Base-by-base conservation (phyloP, 176 grass and related monocot genomes). In the Saccharum officinarum region DNA sequence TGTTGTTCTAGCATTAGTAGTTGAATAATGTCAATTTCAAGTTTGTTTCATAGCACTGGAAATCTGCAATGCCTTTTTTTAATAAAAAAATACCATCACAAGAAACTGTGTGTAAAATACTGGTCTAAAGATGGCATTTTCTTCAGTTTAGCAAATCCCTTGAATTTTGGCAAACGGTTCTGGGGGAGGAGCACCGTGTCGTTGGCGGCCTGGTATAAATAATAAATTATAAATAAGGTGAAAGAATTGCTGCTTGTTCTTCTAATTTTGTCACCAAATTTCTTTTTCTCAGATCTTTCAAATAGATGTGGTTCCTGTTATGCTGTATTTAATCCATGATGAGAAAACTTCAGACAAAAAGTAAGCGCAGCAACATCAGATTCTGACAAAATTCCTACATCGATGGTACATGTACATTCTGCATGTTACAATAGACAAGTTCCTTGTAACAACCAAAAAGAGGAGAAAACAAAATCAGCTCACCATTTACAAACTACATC, bases 401-500 rank as follows among this genome's bases (percentile, higher is more conserved):
- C 50, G 42, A 77, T 33, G 0, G 14, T 81, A 38, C 28, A 68
- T 89, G 15, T 80, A 67, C 67, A 90, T 50, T 73, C 3, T 83
- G 28, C 67, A 28, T 36, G 20, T 37, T 60, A 79, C 25, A 82
- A 25, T 45, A 71, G 20, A 31, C 3, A 22, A 69, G 44, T 67
- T 78, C 36, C 30, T 52, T 36, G 17, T 20, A 38, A 76, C 61
- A 67, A 49, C 11, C 7, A 1, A 30, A 54, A 54, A 5, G 15
- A 34, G 12, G 8, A 38, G 34, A 60, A 15, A 63, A 28, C 22
- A 70, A 57, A 40, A 63, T 49, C 16, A 60, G 68, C 73, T 87
- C 60, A 80, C 76, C 62, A 84, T 87, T 87, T 87, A 87, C 81
- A 87, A 76, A 66, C 49, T 87, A 80, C 31, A 84, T 18, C 33